Evolutionary conservation across 371 early-diverging fungal genomes (phyloP).

Genomic region (Zancudomyces culisetae): DNA sequence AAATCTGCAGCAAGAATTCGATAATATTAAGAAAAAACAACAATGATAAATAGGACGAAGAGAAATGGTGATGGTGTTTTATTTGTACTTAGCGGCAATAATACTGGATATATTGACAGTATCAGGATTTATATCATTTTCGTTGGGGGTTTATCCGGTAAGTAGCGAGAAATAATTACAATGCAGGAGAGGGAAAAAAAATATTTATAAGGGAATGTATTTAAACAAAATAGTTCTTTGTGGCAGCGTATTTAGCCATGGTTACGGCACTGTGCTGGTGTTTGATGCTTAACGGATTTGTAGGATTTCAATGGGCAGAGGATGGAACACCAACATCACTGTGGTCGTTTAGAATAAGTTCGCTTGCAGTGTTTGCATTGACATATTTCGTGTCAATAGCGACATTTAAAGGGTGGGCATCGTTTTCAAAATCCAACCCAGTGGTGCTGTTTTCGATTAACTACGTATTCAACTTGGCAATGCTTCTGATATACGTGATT

Average conservation of each 20-base stretch:
- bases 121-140: constrained; percentile 75
- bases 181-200: not conserved
- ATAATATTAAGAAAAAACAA: no score
- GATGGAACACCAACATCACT: constrained; percentile 58
- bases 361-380: constrained; percentile 50
- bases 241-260: constrained; percentile 62
- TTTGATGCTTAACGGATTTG: constrained; percentile 81
- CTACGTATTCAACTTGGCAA: constrained; percentile 67
- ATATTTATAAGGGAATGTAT: not conserved
- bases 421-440: constrained; percentile 41
- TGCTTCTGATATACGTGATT: constrained; percentile 65
- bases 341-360: constrained; percentile 70
- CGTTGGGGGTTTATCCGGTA: constrained; percentile 62
- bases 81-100: constrained; percentile 67
- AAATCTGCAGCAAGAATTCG: no score
- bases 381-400: constrained; percentile 63
- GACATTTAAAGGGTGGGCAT: constrained; percentile 48
- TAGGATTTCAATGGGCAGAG: constrained; percentile 90
- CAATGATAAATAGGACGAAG: constrained; percentile 67
- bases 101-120: constrained; percentile 72
- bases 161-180: constrained; percentile 11
- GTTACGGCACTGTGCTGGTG: constrained; percentile 75
- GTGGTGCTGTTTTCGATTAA: constrained; percentile 70
- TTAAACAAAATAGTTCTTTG: constrained; percentile 38
- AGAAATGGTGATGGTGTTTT: constrained; percentile 94